phyloP scores from a whole-genome alignment of 2,329 filamentous ascomycete genomes.

The Xylariaceae sp. region DNA sequence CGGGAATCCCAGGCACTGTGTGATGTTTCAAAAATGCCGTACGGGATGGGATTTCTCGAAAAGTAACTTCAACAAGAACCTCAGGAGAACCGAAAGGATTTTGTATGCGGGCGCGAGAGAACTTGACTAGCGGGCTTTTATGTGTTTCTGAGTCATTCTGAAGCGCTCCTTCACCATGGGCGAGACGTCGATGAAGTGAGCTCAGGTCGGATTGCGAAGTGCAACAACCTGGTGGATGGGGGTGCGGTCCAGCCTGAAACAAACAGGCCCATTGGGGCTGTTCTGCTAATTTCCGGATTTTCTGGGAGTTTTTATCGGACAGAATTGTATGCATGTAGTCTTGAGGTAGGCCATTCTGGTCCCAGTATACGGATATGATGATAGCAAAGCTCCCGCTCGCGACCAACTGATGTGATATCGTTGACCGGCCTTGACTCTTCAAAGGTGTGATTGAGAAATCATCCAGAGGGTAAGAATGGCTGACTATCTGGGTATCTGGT shows the following conservation, averaged over 20 bases:
- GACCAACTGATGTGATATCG: slow-evolving; percentile 15
- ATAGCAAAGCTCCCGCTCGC: slow-evolving; percentile 8
- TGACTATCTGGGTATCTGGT: not conserved
- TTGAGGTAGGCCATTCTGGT: not conserved
- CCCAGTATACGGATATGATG: slow-evolving; percentile 16
- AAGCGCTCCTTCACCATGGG: not conserved
- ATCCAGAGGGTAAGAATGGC: slow-evolving; percentile 4
- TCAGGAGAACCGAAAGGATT: slow-evolving; percentile 7
- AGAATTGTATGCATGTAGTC: slow-evolving; percentile 13
- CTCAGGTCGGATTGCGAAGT: not conserved
- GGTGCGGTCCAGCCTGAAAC: not conserved
- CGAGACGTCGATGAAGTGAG: not conserved
- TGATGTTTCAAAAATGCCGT: no score
- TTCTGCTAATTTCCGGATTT: slow-evolving; percentile 2
- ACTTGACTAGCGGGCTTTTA: slow-evolving; percentile 1
- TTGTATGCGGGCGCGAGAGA: not conserved
- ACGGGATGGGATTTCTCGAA: slow-evolving; percentile 8
- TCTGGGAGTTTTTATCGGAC: slow-evolving; percentile 1
- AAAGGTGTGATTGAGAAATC: slow-evolving; percentile 2
- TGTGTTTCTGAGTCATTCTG: no score
- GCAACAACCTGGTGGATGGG: not conserved
- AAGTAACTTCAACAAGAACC: slow-evolving; percentile 12
- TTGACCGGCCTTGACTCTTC: not conserved
- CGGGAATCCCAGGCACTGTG: no score
- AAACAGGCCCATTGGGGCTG: not conserved